Evolutionary conservation across 495 filamentous ascomycete genomes (phyloP).

Genomic region (Staphylotrichum tortipilum): DNA sequence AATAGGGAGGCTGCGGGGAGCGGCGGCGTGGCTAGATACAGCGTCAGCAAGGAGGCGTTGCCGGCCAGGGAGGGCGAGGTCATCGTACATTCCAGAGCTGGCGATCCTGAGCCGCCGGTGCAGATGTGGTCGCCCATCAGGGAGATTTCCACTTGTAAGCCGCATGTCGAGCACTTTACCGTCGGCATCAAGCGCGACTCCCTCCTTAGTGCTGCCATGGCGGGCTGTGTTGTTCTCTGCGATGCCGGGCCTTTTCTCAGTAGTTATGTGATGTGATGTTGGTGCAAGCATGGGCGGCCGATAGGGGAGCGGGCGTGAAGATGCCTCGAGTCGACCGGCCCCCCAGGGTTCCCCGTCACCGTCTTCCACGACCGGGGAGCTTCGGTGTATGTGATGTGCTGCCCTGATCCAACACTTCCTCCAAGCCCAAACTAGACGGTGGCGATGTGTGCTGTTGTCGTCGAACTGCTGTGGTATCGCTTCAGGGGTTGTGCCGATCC

Average conservation of each 20-base stretch:
- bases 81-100: constrained; percentile 32
- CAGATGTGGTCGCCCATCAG: constrained; percentile 89
- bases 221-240: constrained; percentile 10
- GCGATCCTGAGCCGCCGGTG: constrained; percentile 19
- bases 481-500: not conserved
- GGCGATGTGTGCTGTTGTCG: not conserved
- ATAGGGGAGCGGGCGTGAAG: not conserved
- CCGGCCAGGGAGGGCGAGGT: too few species aligned
- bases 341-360: constrained; percentile 3
- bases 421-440: too few species aligned
- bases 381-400: not conserved
- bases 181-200: constrained; percentile 71
- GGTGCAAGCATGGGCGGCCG: not conserved
- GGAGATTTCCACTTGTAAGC: constrained; percentile 75
- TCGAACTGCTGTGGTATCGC: not conserved
- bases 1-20: constrained; percentile 28
- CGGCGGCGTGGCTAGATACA: constrained; percentile 20
- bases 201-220: constrained; percentile 43
- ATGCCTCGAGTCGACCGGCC: not conserved
- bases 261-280: not conserved
- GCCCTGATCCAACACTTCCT: not conserved
- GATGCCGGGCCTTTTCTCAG: constrained; percentile 12
- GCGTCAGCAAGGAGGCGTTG: constrained; percentile 12
- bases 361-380: constrained; percentile 5
- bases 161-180: constrained; percentile 93